Percentiles rank a stretch among this genome's conserved stretches.
phyloP scores from a whole-genome alignment of 2,329 filamentous ascomycete genomes.

The Escovopsis sp. region DNA sequence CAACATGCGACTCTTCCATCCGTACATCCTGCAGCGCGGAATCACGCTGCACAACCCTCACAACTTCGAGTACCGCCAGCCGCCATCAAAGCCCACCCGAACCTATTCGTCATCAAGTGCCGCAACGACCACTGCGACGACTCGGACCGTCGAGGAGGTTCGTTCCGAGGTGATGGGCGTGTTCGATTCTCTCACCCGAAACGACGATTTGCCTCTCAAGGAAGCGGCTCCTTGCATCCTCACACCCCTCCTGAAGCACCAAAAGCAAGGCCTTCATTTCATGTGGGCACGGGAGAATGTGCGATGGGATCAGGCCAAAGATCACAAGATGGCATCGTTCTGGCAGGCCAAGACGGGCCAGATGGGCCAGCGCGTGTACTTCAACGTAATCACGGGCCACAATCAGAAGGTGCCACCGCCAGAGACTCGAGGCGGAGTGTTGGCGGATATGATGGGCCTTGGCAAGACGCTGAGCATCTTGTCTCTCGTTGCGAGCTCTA shows the following conservation, averaged over 20 bases:
- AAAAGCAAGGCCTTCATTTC: slow-evolving; percentile 80
- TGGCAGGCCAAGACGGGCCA: slow-evolving; percentile 49
- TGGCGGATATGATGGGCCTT: slow-evolving; percentile 82
- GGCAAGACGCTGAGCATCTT: slow-evolving; percentile 78
- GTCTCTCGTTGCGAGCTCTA: slow-evolving; percentile 55
- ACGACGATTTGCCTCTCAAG: slow-evolving; percentile 59
- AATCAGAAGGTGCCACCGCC: slow-evolving; percentile 43
- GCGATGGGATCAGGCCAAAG: slow-evolving; percentile 38
- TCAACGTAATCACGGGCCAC: slow-evolving; percentile 74
- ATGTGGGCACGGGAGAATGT: slow-evolving; percentile 66
- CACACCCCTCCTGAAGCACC: slow-evolving; percentile 63
- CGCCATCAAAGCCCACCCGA: slow-evolving; percentile 14
- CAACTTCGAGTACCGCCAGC: slow-evolving; percentile 31
- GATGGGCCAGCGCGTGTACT: slow-evolving; percentile 45
- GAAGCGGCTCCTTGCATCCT: slow-evolving; percentile 47
- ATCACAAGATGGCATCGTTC: slow-evolving; percentile 53
- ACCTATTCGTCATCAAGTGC: slow-evolving; percentile 14
- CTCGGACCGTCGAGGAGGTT: slow-evolving; percentile 70
- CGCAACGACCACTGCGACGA: slow-evolving; percentile 16
- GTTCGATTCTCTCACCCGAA: slow-evolving; percentile 69
- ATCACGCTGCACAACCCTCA: slow-evolving; percentile 69
- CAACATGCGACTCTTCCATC: slow-evolving; percentile 52
- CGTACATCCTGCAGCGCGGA: slow-evolving; percentile 48
- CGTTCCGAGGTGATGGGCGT: slow-evolving; percentile 71
- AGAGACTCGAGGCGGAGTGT: slow-evolving; percentile 55